Percentiles rank a stretch among this genome's conserved stretches.
phyloP scores from a whole-genome alignment of 2,329 filamentous ascomycete genomes.

The Proliferodiscus dingleyae region DNA sequence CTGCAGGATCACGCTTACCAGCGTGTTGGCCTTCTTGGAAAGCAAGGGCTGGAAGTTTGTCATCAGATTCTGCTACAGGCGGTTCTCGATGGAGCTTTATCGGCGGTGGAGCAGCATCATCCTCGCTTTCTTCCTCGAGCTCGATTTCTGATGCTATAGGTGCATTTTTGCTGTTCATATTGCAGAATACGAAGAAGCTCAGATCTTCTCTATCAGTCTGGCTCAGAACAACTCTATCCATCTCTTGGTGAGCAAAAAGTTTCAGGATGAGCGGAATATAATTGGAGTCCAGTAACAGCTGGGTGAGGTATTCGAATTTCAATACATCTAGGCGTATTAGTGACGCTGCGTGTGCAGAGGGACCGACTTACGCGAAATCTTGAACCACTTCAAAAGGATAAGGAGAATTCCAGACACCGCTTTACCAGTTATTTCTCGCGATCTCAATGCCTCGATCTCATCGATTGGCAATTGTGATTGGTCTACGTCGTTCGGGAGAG shows the following conservation, averaged over 20 bases:
- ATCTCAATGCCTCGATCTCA: conserved; percentile 75
- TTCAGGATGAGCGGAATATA: conserved; percentile 91
- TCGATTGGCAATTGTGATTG: conserved; percentile 54
- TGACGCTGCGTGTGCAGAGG: not conserved
- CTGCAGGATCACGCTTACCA: conserved; percentile 35
- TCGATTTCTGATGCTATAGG: conserved; percentile 30
- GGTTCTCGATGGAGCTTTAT: conserved; percentile 55
- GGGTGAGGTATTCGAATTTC: conserved; percentile 93
- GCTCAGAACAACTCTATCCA: conserved; percentile 84
- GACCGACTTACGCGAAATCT: conserved; percentile 75
- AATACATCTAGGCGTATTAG: conserved; percentile 62
- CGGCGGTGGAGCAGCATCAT: conserved; percentile 80
- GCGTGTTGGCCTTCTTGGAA: conserved; percentile 28
- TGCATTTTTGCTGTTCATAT: conserved; percentile 52
- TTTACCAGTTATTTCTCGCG: conserved; percentile 83
- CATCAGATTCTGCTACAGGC: conserved; percentile 41
- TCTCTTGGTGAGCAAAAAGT: conserved; percentile 88
- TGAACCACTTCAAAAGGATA: conserved; percentile 92
- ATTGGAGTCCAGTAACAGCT: conserved; percentile 89
- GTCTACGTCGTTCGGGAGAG: conserved; percentile 25
- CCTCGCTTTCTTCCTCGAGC: conserved; percentile 44
- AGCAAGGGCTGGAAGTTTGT: conserved; percentile 29
- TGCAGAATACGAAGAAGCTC: conserved; percentile 90
- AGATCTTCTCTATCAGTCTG: conserved; percentile 77
- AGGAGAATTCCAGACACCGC: conserved; percentile 86